Evolutionary conservation across 2,329 filamentous ascomycete species (phyloP).

Genomic region (Huntiella moniliformis): DNA sequence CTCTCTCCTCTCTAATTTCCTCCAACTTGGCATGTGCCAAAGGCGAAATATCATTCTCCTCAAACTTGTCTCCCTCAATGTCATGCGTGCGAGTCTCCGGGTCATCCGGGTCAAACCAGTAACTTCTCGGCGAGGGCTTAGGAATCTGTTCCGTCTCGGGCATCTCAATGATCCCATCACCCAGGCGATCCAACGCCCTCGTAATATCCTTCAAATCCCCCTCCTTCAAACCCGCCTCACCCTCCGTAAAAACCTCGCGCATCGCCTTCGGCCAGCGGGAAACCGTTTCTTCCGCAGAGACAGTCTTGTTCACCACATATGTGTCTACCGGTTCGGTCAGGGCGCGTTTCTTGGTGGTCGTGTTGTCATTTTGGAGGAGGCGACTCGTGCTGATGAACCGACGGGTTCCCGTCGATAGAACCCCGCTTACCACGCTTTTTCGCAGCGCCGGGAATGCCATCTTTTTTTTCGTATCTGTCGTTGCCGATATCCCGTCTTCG

Average conservation of each 20-base stretch:
- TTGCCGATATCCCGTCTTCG: background rate
- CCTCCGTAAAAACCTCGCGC: conserved; percentile 7
- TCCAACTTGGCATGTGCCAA: conserved; percentile 77
- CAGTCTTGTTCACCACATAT: conserved; percentile 7
- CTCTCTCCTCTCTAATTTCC: conserved; percentile 68
- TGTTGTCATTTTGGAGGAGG: background rate
- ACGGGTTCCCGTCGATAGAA: background rate
- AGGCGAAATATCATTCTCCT: conserved; percentile 68
- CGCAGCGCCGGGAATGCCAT: conserved; percentile 5
- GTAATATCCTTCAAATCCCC: conserved; percentile 7
- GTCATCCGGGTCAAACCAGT: conserved; percentile 33
- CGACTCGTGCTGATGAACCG: background rate
- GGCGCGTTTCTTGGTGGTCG: conserved; percentile 8
- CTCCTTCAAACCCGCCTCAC: conserved; percentile 6
- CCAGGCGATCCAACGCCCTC: conserved; percentile 12
- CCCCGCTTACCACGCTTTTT: background rate
- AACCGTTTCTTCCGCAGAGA: conserved; percentile 10
- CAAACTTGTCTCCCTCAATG: conserved; percentile 41
- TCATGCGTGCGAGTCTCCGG: conserved; percentile 30
- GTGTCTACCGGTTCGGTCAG: conserved; percentile 7
- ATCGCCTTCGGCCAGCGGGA: conserved; percentile 8
- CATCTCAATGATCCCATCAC: conserved; percentile 12
- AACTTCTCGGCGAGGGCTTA: conserved; percentile 21
- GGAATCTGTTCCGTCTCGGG: conserved; percentile 8
- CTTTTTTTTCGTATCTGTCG: background rate